These are phyloP conservation scores for Xerocomellus dryophilus DNA, from an alignment of 768 basidiomycete genomes.

Conservation along the genomic window DNA sequence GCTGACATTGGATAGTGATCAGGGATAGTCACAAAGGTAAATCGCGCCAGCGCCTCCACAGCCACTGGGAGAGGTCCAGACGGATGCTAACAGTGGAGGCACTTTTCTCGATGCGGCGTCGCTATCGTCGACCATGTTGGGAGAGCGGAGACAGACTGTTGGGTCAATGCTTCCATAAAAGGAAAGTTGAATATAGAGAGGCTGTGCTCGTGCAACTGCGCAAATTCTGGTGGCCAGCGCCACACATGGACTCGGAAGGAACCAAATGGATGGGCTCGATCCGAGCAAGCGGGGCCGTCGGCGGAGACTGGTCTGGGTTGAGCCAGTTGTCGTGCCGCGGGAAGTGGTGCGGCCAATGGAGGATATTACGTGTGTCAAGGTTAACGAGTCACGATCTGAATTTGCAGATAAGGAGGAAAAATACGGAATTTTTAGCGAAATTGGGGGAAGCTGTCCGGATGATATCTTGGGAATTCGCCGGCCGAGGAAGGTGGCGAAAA, in stretches of 20 bases:
- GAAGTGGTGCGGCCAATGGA: slow-evolving; percentile 28
- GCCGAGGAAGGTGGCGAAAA: slow-evolving; percentile 28
- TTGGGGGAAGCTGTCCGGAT: slow-evolving; percentile 18
- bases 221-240: slow-evolving; percentile 2
- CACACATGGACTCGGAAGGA: slow-evolving; percentile 13
- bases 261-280: no score
- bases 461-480: slow-evolving; percentile 36
- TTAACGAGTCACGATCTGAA: slow-evolving; percentile 33
- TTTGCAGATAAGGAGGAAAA: slow-evolving; percentile 34
- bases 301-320: slow-evolving; percentile 24
- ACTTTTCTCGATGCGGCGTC: background rate
- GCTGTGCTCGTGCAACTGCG: slow-evolving; percentile 5
- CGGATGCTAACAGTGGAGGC: background rate
- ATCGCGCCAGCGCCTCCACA: slow-evolving; percentile 20
- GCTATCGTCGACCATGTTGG: slow-evolving; percentile 5
- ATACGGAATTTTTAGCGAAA: slow-evolving; percentile 33
- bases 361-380: slow-evolving; percentile 29
- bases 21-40: slow-evolving; percentile 21
- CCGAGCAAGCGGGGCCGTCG: slow-evolving; percentile 30
- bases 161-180: slow-evolving; percentile 24
- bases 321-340: slow-evolving; percentile 27
- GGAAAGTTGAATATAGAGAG: slow-evolving; percentile 29
- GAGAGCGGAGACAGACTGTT: slow-evolving; percentile 11
- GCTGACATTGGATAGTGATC: background rate
- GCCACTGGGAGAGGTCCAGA: slow-evolving; percentile 16